Percentiles rank a stretch among this genome's conserved stretches.
Evolutionary conservation across 345 rosid genomes (phyloP).

Genomic region (Fremontodendron californicum): DNA sequence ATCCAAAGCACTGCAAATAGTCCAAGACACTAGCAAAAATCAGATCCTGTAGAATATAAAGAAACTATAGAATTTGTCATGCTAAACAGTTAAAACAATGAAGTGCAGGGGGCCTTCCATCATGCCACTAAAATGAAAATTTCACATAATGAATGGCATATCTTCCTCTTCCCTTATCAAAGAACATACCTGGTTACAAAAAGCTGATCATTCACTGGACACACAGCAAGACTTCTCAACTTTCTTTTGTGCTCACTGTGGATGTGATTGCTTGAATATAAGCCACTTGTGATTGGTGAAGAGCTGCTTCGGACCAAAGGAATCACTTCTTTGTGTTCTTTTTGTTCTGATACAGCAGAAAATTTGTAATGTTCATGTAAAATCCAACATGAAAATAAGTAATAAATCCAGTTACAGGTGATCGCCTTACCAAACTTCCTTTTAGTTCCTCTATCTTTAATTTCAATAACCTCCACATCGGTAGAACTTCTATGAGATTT

Average conservation of each 20-base stretch:
- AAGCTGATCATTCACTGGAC: conserved; percentile 75
- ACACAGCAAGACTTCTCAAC: conserved; percentile 66
- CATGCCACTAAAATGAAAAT: neutral
- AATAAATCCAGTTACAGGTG: neutral
- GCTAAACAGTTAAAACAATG: conserved; percentile 1
- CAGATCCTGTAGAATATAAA: conserved; percentile 15
- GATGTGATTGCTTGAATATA: conserved; percentile 58
- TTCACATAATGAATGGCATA: neutral
- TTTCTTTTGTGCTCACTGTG: conserved; percentile 94
- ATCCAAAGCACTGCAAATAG: conserved; percentile 47
- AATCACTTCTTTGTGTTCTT: conserved; percentile 71
- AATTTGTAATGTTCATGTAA: conserved; percentile 7
- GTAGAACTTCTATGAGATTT: conserved; percentile 31
- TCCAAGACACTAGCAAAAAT: conserved; percentile 17
- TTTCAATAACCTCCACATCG: conserved; percentile 32
- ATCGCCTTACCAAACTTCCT: conserved; percentile 61
- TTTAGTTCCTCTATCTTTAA: conserved; percentile 50
- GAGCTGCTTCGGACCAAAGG: conserved; percentile 53
- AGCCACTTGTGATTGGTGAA: conserved; percentile 45
- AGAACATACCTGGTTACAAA: conserved; percentile 70
- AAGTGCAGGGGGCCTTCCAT: neutral
- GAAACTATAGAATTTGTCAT: neutral
- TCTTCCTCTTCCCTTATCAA: neutral
- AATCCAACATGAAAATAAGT: conserved; percentile 6
- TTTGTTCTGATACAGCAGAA: conserved; percentile 51